Base-by-base conservation (phyloP, 306 rosid species). In the Rubus parviflorus region DNA sequence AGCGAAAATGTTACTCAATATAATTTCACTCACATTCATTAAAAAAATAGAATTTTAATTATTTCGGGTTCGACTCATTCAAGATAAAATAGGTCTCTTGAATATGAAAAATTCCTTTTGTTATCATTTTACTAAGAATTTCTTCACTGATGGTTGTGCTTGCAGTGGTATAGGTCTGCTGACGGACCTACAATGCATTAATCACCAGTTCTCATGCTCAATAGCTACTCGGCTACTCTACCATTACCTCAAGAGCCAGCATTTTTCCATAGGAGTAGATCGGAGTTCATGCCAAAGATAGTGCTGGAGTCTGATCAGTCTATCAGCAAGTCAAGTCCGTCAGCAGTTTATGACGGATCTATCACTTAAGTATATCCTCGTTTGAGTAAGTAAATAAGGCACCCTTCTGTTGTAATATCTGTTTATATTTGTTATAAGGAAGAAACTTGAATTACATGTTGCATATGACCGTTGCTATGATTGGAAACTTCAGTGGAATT, bases 131-230 rank as follows among this genome's bases (percentile, higher is more conserved):
- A 38, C 76, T 15, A 38, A 65, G 25, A 6, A 38, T 17, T 17
- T 20, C 42, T 47, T 6, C 38, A 52, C 19, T 37, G 64, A 52
- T 51, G 63, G 22, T 37, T 42, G 15, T 48, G 12, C 37, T 49
- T 72, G 64, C 13, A 72, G 66, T 56, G 76, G 76, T 73, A 73
- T 13, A 75, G 61, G 78, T 6, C 78, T 75, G 54, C 61, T 20
- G 79, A 70, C 25, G 81, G 89, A 38, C 95, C 95, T 11, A 81
- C 89, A 3, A 86, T 88, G 90, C 81, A n/a, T n/a, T n/a, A 67
- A 25, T 57, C 88, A 12, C 25, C 88, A 41, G 79, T 85, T 70
- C 80, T 85, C 60, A 56, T 88, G 86, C 84, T 90, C 3, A 82
- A 45, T 43, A 83, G 90, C 48, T 42, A 76, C 77, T 80, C 88